Percentiles rank a stretch among this genome's conserved stretches.
Evolutionary conservation across 2,329 filamentous ascomycete species (phyloP).

Genomic region (Talaromyces atroroseus): DNA sequence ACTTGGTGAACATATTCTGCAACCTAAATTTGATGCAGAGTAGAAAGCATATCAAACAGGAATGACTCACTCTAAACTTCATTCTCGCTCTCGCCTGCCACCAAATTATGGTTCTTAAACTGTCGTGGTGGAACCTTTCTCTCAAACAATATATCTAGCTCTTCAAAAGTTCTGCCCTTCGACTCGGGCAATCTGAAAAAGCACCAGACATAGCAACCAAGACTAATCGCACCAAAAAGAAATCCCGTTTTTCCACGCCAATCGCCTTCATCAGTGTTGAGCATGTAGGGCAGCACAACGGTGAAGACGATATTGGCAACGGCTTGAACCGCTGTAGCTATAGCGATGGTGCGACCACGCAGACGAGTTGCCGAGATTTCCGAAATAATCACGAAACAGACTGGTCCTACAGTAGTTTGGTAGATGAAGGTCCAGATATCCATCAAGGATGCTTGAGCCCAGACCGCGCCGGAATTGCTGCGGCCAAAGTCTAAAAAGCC

Average conservation of each 20-base stretch:
- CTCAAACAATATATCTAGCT: constrained; percentile 39
- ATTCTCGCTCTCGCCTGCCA: constrained; percentile 1
- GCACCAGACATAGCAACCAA: constrained; percentile 28
- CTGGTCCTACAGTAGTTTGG: constrained; percentile 33
- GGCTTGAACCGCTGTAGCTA: constrained; percentile 13
- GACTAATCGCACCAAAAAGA: constrained; percentile 21
- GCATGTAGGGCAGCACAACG: constrained; percentile 13
- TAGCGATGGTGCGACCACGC: constrained; percentile 14
- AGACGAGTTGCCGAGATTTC: constrained; percentile 15
- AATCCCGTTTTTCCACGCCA: constrained; percentile 27
- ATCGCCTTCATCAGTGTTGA: constrained; percentile 22
- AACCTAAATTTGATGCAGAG: background rate
- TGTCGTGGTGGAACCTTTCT: constrained; percentile 31
- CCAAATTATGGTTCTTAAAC: constrained; percentile 19
- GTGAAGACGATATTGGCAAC: constrained; percentile 13
- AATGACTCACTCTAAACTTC: background rate
- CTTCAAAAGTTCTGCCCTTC: constrained; percentile 32
- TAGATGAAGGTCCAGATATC: constrained; percentile 37
- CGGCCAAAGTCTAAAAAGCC: constrained; percentile 38
- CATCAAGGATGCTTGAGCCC: constrained; percentile 29
- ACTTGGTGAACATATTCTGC: background rate
- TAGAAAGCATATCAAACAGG: background rate
- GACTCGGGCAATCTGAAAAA: constrained; percentile 35
- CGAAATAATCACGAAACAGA: constrained; percentile 19
- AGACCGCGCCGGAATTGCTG: constrained; percentile 24